Base-by-base conservation (phyloP, 331 rosid species). In the Phaseolus coccineus region DNA sequence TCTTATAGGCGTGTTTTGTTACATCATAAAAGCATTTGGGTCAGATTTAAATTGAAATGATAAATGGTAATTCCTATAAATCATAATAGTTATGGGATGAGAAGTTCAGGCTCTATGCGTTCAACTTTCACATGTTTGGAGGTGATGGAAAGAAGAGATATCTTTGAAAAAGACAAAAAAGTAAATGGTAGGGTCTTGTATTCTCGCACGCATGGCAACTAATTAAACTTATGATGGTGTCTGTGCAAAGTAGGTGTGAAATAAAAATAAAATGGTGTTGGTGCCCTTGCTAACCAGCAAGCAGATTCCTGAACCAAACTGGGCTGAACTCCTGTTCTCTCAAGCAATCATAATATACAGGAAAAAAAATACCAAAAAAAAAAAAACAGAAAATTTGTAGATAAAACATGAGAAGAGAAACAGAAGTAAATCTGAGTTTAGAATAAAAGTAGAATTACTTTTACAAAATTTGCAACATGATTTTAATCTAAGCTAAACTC, bases 181-280 rank as follows among this genome's bases (percentile, higher is more conserved):
- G 55, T 51, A 73, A 83, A 64, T 84, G 87, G 87, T 80, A 53
- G 95, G 91, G 84, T 75, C 79, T 22, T 46, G 3, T 1, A 52
- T 70, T 78, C 59, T 84, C 53, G 81, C 93, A 83, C 84, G 81
- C 84, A 83, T 84, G 82, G 79, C 76, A 83, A 83, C 85, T 66
- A 75, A 76, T 80, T 52, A 59, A 64, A 39, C 80, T 46, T 67
- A 84, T 90, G 78, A 86, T 83, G 85, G 66, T 73, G 89, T 58
- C 83, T 86, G 77, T 77, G 79, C 56, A 80, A 67, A 22, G 52
- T 66, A 39, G 53, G 50, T 68, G 71, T 59, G 72, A 12, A 63
- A 52, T 25, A 62, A 31, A 35, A 79, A 40, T 31, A 75, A 58
- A 77, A 64, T 71, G 64, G 47, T 48, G 75, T 50, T 37, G 72